phyloP scores from a whole-genome alignment of 164 flowering plant genomes.

The Macadamia integrifolia region DNA sequence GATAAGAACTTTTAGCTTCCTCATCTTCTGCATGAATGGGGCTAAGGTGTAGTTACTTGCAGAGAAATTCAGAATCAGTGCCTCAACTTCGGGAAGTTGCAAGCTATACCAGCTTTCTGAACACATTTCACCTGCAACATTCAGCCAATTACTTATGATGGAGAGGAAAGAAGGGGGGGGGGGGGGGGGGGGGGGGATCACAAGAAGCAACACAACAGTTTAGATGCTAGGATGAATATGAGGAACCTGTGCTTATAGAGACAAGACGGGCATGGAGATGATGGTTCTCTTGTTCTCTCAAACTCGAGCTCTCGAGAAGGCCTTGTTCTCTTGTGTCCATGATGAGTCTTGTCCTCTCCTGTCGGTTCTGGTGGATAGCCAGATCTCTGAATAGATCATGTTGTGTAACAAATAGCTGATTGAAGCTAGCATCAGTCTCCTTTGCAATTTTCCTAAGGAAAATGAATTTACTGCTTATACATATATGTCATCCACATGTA shows the following conservation, averaged over 20 bases:
- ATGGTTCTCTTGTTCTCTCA: constrained; percentile 7
- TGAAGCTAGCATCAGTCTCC: constrained; percentile 25
- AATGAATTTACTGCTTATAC: not conserved
- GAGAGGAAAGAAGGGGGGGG: not conserved
- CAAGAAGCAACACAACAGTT: not conserved
- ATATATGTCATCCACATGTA: not conserved
- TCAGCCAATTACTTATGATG: not conserved
- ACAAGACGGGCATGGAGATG: constrained; percentile 23
- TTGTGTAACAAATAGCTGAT: constrained; percentile 26
- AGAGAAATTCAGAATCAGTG: constrained; percentile 21
- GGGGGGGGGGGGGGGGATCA: too few relatives aligned
- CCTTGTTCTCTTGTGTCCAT: constrained; percentile 19
- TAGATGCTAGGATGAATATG: not conserved
- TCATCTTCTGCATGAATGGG: constrained; percentile 15
- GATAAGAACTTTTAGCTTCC: constrained; percentile 21
- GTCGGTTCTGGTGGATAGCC: constrained; percentile 22
- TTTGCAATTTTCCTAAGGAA: constrained; percentile 27
- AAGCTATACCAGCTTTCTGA: constrained; percentile 20
- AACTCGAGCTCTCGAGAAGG: constrained; percentile 20
- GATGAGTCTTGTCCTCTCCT: constrained; percentile 23
- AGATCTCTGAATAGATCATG: constrained; percentile 51
- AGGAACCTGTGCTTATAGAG: constrained; percentile 38
- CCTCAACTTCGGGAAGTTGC: constrained; percentile 23
- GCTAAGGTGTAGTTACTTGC: constrained; percentile 6
- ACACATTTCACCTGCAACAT: constrained; percentile 20